A percentile compares a stretch with the other conserved stretches of the same genome.
Conservation (phyloP, 1,284 basidiomycete genomes). For the Cutaneotrichosporon sp. region DNA sequence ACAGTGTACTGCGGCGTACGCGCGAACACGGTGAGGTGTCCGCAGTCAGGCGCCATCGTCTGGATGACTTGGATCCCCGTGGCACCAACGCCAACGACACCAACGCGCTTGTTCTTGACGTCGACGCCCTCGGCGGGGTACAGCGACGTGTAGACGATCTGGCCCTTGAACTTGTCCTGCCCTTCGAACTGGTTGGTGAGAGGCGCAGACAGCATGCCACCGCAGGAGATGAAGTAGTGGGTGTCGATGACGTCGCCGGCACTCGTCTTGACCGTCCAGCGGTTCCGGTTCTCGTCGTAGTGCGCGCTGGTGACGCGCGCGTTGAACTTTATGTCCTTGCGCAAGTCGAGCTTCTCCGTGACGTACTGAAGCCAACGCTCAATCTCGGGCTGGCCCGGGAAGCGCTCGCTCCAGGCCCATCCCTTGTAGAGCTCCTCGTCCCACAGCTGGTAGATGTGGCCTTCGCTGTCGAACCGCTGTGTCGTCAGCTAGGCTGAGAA, state of each 20-base stretch:
- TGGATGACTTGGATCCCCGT: slow-evolving; percentile 24
- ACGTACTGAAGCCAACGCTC: slow-evolving; percentile 21
- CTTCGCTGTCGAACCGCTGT: slow-evolving; percentile 16
- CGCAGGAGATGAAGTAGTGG: slow-evolving; percentile 21
- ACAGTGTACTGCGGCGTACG: slow-evolving; percentile 22
- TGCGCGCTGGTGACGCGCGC: slow-evolving; percentile 10
- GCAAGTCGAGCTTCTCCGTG: slow-evolving; percentile 18
- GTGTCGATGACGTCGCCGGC: slow-evolving; percentile 18
- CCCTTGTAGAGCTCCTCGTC: slow-evolving; percentile 21
- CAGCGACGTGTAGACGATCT: slow-evolving; percentile 17
- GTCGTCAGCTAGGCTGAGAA: background rate
- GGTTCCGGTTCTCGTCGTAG: slow-evolving; percentile 10
- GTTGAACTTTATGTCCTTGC: slow-evolving; percentile 23
- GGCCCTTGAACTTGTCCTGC: slow-evolving; percentile 19
- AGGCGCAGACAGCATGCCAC: slow-evolving; percentile 20
- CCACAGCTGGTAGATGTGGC: slow-evolving; percentile 19
- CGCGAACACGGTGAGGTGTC: slow-evolving; percentile 19
- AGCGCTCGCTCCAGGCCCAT: slow-evolving; percentile 24
- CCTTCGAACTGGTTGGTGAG: slow-evolving; percentile 13
- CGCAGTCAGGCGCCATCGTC: slow-evolving; percentile 10
- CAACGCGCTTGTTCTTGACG: slow-evolving; percentile 14
- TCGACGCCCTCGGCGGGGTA: slow-evolving; percentile 19
- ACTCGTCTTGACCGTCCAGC: slow-evolving; percentile 19
- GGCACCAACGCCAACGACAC: slow-evolving; percentile 18
- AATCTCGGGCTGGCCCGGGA: slow-evolving; percentile 24